phyloP scores from a whole-genome alignment of 371 early-diverging fungal species.

The Mucor indicus region DNA sequence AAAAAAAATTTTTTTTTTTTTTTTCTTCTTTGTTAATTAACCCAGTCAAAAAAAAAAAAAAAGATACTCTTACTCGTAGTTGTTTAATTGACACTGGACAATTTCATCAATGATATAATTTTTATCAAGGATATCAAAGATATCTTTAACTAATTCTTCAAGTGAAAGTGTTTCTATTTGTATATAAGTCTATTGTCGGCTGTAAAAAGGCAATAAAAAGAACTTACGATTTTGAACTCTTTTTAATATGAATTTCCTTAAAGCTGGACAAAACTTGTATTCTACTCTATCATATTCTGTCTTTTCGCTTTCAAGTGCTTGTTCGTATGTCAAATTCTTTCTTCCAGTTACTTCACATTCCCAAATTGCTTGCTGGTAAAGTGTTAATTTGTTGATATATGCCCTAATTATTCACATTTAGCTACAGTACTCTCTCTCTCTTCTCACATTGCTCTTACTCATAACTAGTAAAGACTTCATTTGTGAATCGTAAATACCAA shows the following conservation, averaged over 20 bases:
- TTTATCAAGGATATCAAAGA: conserved; percentile 39
- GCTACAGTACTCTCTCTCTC: too few species aligned
- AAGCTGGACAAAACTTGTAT: conserved; percentile 59
- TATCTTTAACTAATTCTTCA: conserved; percentile 48
- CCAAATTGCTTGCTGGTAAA: conserved; percentile 77
- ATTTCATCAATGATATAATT: conserved; percentile 41
- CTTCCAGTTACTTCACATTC: conserved; percentile 77
- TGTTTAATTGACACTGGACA: conserved; percentile 37
- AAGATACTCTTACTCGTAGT: conserved; percentile 32
- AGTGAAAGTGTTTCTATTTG: conserved; percentile 42
- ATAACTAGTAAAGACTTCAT: conserved; percentile 82
- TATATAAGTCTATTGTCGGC: too few species aligned
- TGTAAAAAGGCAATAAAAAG: too few species aligned
- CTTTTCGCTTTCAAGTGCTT: conserved; percentile 78
- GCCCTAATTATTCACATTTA: too few species aligned
- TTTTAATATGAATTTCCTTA: conserved; percentile 57
- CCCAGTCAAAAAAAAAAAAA: too few species aligned
- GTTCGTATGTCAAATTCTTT: conserved; percentile 72
- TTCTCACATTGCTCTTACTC: too few species aligned
- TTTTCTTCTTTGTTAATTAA: too few species aligned
- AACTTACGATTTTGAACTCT: conserved; percentile 71
- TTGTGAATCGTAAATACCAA: conserved; percentile 81
- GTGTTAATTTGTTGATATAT: conserved; percentile 68
- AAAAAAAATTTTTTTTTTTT: too few species aligned
- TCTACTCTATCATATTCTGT: conserved; percentile 49